Conservation (phyloP, 371 early-diverging fungal genomes). For the Rhizopus microsporus region DNA sequence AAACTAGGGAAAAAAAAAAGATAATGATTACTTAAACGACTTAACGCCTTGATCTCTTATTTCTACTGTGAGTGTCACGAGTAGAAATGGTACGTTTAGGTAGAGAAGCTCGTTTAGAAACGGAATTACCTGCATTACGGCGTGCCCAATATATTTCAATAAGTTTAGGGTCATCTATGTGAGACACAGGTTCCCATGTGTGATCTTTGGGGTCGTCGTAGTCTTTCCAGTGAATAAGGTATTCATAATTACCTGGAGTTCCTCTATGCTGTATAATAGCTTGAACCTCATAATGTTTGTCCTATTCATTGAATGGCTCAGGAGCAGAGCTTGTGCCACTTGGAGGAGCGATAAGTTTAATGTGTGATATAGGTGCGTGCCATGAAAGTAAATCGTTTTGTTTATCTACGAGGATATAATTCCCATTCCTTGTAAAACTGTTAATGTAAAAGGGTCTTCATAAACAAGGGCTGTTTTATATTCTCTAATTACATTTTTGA, state of each 20-base stretch:
- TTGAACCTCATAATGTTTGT: constrained; percentile 3
- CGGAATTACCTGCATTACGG: background rate
- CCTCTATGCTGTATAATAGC: constrained; percentile 8
- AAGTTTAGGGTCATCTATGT: background rate
- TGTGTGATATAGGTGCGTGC: constrained; percentile 6
- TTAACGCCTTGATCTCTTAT: background rate
- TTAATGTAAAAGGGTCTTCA: constrained; percentile 4
- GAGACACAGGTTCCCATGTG: background rate
- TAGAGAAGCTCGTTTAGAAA: background rate
- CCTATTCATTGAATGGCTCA: background rate
- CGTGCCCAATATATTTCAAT: constrained; percentile 11
- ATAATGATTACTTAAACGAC: background rate
- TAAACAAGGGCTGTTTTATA: constrained; percentile 4
- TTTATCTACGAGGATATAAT: constrained; percentile 6
- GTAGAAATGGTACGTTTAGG: background rate
- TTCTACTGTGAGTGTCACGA: constrained; percentile 1
- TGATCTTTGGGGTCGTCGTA: background rate
- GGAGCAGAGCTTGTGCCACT: no score
- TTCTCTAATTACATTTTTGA: background rate
- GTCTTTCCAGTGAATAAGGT: constrained; percentile 2
- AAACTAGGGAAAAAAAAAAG: background rate
- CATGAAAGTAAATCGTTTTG: background rate
- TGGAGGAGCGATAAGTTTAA: background rate
- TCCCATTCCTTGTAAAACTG: constrained; percentile 2
- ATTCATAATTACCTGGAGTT: constrained; percentile 8